Base-by-base conservation (phyloP, 2,329 filamentous ascomycete genomes). In the Thelonectria discophora region DNA sequence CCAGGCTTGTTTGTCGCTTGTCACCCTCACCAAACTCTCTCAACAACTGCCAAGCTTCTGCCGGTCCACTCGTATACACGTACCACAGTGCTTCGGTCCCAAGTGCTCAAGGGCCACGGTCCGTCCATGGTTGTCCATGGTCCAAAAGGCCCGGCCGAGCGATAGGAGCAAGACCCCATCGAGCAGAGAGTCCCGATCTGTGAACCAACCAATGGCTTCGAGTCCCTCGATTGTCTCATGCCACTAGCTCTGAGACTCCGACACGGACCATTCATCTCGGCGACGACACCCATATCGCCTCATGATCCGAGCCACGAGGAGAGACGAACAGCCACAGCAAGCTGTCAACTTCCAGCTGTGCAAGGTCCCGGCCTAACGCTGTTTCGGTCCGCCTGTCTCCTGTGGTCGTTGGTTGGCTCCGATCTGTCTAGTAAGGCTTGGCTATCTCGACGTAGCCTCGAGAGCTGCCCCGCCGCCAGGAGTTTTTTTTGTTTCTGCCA, bases 221-320 rank as follows among this genome's bases (percentile, higher is more conserved):
- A 12, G 39, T 59, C 42, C 55, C 54, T 61, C 58, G 63, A 62
- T 56, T 65, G 42, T 57, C 54, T 61, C 58, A 65, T 64, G 58
- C 64, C 68, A 70, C 58, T 60, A 66, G 60, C 65, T 69, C 59
- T 66, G 37, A 65, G 62, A 57, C 58, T 51, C n/a, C 40, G 61
- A 60, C 68, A 67, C 63, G 57, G 68, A 53, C 62, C 66, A 65
- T 30, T 30, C 27, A 30, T 60, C 65, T 65, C 55, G 47, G 53
- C 54, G 53, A 43, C 48, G 18, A 47, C 54, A 63, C 42, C 59
- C 37, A 63, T 63, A 67, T 66, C 61, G 40, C 59, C 47, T 62
- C 52, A 58, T 53, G 62, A 54, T 55, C 58, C 46, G 55, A 39
- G 45, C 32, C 27, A 52, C 46, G 18, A 27, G 39, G 34, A 24